Conservation (phyloP, 2,329 filamentous ascomycete species). For the Arthrinium puccinioides region DNA sequence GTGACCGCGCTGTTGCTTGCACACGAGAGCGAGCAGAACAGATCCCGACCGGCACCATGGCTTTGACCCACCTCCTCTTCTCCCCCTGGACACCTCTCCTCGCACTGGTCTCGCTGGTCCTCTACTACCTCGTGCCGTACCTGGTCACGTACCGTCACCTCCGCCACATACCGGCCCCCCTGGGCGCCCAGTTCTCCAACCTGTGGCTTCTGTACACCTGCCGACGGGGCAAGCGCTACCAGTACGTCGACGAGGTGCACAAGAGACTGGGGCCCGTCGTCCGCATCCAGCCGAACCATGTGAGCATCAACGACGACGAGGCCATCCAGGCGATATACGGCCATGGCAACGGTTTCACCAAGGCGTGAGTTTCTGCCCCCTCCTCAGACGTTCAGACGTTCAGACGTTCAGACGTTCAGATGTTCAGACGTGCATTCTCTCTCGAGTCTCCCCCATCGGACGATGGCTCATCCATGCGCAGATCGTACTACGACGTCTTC, state of each 20-base stretch:
- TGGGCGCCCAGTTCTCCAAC: slow-evolving; percentile 61
- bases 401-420: too few relatives aligned
- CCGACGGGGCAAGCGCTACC: slow-evolving; percentile 59
- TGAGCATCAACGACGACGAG: slow-evolving; percentile 73
- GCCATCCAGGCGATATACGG: slow-evolving; percentile 75
- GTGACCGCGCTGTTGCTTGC: too few relatives aligned
- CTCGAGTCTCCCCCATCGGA: not conserved
- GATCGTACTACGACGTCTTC: slow-evolving; percentile 76
- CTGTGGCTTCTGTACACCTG: slow-evolving; percentile 68
- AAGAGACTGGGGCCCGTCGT: slow-evolving; percentile 72
- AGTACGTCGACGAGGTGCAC: slow-evolving; percentile 63
- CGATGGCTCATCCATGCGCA: not conserved
- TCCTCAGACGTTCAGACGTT: too few relatives aligned
- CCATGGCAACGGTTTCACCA: slow-evolving; percentile 69
- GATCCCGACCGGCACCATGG: slow-evolving; percentile 16
- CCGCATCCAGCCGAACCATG: slow-evolving; percentile 75
- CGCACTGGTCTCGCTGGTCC: slow-evolving; percentile 38
- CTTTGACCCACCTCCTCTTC: slow-evolving; percentile 27
- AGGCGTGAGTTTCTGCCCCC: slow-evolving; percentile 54
- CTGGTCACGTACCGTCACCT: slow-evolving; percentile 45
- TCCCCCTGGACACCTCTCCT: slow-evolving; percentile 40
- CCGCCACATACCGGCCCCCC: slow-evolving; percentile 53
- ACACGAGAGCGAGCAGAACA: not conserved
- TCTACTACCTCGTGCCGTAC: slow-evolving; percentile 54
- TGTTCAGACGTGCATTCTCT: too few relatives aligned